Evolutionary conservation across 2,329 filamentous ascomycete species (phyloP).

Genomic region (Xylariaceae sp.): DNA sequence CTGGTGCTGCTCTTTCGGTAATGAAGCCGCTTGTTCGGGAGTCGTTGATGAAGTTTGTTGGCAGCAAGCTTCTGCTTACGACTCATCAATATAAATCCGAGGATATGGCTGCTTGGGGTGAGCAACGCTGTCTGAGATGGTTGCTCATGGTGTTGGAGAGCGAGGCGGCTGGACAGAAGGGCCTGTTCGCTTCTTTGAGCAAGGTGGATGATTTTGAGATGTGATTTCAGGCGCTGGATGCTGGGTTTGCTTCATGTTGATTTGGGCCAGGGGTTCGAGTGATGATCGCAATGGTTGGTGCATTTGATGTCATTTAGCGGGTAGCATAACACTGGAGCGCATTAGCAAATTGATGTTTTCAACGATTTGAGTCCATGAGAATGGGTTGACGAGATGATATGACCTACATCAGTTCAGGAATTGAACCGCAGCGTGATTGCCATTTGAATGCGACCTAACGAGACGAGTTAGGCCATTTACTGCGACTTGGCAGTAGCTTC

Average conservation of each 20-base stretch:
- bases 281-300: not conserved
- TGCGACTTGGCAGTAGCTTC: too few species aligned
- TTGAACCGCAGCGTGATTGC: too few species aligned
- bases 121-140: too few species aligned
- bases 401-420: not conserved
- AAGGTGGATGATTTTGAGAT: not conserved
- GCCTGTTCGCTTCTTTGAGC: not conserved
- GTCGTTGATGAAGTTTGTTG: conserved; percentile 39
- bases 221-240: not conserved
- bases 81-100: too few species aligned
- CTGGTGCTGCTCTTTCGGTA: conserved; percentile 57
- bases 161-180: not conserved
- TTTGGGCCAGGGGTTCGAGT: not conserved
- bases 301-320: not conserved
- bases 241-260: not conserved
- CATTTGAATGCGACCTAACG: too few species aligned
- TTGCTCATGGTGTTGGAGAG: conserved; percentile 25
- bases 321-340: not conserved
- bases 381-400: not conserved
- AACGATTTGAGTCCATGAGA: not conserved
- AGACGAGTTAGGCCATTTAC: too few species aligned
- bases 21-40: conserved; percentile 48
- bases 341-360: not conserved
- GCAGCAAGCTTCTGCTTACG: conserved; percentile 51
- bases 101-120: too few species aligned